Base-by-base conservation (phyloP, 345 rosid genomes). In the Rhodamnia rubescens region DNA sequence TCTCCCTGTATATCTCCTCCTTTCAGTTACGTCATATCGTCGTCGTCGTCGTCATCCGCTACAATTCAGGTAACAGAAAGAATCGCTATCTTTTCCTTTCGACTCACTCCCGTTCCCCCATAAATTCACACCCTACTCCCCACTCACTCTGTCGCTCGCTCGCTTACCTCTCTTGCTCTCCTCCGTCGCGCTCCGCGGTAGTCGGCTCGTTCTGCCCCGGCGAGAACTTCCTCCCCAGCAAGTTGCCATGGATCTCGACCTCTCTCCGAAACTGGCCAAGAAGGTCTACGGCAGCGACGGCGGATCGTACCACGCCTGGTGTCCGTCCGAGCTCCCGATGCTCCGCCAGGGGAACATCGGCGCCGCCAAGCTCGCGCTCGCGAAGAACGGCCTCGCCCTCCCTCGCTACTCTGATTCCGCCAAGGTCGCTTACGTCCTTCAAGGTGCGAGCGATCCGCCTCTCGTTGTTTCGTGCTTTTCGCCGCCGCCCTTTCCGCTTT, bases 401-500 rank as follows among this genome's bases (percentile, higher is more conserved):
- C 99, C 98, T 88, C 90, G 94, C 12, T 97, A 95, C 92, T 93
- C 94, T 82, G 98, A 97, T 87, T 97, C 98, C 27, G 87, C 95
- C 15, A 95, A 93, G 91, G 98, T 97, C 78, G 98, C 98, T 82
- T 95, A 97, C 88, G 96, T 95, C 81, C 98, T 97, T 83, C 98
- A 92, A 90, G 99, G 98, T 97, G 56, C 26, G 42, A 10, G 52
- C 52, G 52, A 11, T 50, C 52, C 52, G 4, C 52, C 52, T 50
- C 52, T 50, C 13, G 14, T 50, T 11, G 11, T 50, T 50, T 11
- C 14, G 52, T 50, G 52, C 52, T 50, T 50, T 50, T 50, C 13
- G 52, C 52, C 44, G 44, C 44, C 44, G 44, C 44, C 44, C 52
- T 50, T 50, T 14, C 14, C 52, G 52, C 14, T 50, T 50, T 50